Conservation (phyloP, 176 grass and related monocot genomes). For the Oryza nivara region DNA sequence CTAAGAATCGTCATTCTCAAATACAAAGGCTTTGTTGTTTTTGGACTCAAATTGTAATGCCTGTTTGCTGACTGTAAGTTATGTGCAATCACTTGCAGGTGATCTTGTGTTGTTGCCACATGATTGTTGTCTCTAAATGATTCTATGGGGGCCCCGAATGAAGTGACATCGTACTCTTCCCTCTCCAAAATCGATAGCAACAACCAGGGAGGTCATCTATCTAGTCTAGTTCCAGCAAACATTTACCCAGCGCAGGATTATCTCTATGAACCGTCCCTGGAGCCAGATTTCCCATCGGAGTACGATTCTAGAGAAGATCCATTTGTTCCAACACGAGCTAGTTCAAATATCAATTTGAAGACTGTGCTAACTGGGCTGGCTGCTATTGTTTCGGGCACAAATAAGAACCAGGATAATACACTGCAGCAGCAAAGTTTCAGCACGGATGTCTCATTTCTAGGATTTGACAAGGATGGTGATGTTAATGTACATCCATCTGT, state of each 20-base stretch:
- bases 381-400: constrained; percentile 56
- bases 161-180: constrained; percentile 62
- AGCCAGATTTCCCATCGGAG: constrained; percentile 57
- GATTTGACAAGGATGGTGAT: constrained; percentile 61
- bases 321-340: constrained; percentile 14
- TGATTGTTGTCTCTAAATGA: constrained; percentile 35
- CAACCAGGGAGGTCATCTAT: constrained; percentile 27
- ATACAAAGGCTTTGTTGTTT: not conserved
- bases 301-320: constrained; percentile 39
- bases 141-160: constrained; percentile 61
- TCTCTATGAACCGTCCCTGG: constrained; percentile 53
- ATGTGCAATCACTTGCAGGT: constrained; percentile 21
- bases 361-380: constrained; percentile 64
- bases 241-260: constrained; percentile 40
- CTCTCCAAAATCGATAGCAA: constrained; percentile 43
- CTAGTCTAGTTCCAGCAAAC: constrained; percentile 29
- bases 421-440: constrained; percentile 41
- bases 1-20: not conserved
- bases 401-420: constrained; percentile 26
- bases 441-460: constrained; percentile 77
- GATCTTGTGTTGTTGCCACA: constrained; percentile 13
- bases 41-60: not conserved
- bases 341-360: constrained; percentile 72
- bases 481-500: constrained; percentile 70
- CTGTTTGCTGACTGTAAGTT: not conserved